A percentile compares a stretch with the other conserved stretches of the same genome.
phyloP scores from a whole-genome alignment of 768 basidiomycete genomes.

The Lactarius sanguifluus region DNA sequence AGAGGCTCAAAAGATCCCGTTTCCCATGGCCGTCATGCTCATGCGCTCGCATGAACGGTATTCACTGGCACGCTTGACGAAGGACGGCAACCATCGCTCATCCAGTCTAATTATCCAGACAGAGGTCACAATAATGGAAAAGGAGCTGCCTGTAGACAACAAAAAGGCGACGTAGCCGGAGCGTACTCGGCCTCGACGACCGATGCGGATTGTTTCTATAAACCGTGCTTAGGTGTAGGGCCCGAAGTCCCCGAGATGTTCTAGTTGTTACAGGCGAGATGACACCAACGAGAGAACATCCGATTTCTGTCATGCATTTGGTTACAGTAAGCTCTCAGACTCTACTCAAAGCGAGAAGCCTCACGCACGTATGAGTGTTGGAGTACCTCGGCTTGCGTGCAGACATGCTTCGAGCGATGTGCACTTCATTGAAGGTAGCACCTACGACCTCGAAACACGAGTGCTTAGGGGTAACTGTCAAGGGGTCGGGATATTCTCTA shows the following conservation, averaged over 20 bases:
- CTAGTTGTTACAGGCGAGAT: neutral
- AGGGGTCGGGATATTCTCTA: neutral
- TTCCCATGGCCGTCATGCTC: slow-evolving; percentile 15
- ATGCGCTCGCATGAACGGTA: slow-evolving; percentile 21
- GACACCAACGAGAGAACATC: no score
- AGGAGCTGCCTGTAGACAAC: neutral
- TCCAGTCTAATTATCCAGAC: neutral
- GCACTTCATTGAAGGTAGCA: no score
- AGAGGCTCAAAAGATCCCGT: slow-evolving; percentile 14
- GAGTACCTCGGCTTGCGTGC: no score
- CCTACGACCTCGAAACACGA: neutral
- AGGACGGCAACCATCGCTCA: neutral
- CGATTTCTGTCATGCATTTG: no score
- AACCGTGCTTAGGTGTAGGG: neutral
- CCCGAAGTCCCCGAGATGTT: neutral
- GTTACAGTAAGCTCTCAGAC: no score
- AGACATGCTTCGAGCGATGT: no score
- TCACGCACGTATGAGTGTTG: no score
- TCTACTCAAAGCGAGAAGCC: no score
- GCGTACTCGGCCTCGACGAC: neutral
- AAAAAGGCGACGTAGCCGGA: neutral
- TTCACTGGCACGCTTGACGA: neutral
- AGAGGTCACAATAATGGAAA: slow-evolving; percentile 13
- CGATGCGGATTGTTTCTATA: neutral
- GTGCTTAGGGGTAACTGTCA: neutral